phyloP scores from a whole-genome alignment of 768 basidiomycete genomes.

The Favolaschia claudopus region DNA sequence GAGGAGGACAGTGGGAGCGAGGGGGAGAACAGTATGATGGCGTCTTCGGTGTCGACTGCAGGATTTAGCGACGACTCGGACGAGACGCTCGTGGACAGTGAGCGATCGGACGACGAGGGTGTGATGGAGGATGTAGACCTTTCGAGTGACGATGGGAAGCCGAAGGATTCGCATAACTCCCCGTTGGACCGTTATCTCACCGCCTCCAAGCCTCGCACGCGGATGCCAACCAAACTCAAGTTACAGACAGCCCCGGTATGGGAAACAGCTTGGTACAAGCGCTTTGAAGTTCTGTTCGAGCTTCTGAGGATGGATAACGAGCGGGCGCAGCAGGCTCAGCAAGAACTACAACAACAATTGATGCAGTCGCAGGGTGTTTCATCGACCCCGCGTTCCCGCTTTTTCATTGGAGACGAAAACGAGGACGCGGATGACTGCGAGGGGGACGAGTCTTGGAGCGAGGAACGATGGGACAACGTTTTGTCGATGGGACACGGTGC shows the following conservation, averaged over 20 bases:
- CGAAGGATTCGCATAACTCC: not conserved
- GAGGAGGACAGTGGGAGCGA: constrained; percentile 35
- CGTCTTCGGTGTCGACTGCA: constrained; percentile 37
- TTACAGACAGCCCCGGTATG: too few species aligned
- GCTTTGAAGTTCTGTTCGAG: constrained; percentile 60
- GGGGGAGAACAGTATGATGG: constrained; percentile 38
- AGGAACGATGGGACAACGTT: constrained; percentile 23
- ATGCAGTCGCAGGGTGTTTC: not conserved
- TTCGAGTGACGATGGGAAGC: constrained; percentile 5
- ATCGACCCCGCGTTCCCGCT: not conserved
- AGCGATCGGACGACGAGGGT: constrained; percentile 26
- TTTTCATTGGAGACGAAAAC: constrained; percentile 26
- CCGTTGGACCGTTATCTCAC: not conserved
- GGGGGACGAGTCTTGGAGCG: constrained; percentile 16
- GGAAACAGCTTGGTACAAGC: constrained; percentile 59
- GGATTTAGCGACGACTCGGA: constrained; percentile 61
- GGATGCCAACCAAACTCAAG: too few species aligned
- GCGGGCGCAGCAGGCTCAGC: constrained; percentile 13
- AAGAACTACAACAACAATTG: not conserved
- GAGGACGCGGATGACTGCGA: not conserved
- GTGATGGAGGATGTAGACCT: constrained; percentile 22
- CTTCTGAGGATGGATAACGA: constrained; percentile 44
- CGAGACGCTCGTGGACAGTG: constrained; percentile 62
- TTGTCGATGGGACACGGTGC: too few species aligned
- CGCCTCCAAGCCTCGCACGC: not conserved